Evolutionary conservation across 2,329 filamentous ascomycete genomes (phyloP).

Genomic region (Ambrosiella beaveri): DNA sequence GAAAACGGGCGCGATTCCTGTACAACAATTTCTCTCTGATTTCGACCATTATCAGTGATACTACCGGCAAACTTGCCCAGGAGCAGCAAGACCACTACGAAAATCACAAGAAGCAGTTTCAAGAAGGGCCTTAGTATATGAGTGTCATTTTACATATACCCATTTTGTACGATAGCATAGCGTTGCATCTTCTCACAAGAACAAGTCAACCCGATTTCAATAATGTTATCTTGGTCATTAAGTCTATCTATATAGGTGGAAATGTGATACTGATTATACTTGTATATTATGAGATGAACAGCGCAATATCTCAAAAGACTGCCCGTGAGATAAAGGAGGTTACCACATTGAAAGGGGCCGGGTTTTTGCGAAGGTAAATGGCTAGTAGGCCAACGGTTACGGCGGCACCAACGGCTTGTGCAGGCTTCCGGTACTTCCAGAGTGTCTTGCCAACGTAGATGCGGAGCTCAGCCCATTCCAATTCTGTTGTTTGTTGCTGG

Average conservation of each 20-base stretch:
- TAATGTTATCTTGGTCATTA: too few relatives aligned
- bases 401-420: constrained; percentile 43
- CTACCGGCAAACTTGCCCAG: constrained; percentile 50
- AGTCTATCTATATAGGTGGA: too few relatives aligned
- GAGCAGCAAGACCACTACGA: constrained; percentile 67
- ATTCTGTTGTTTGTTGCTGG: constrained; percentile 50
- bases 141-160: background rate
- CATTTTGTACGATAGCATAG: background rate
- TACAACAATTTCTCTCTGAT: constrained; percentile 94
- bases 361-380: constrained; percentile 43
- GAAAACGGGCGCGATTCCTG: constrained; percentile 73
- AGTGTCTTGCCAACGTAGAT: constrained; percentile 2
- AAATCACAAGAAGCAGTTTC: constrained; percentile 40
- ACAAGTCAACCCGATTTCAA: too few relatives aligned
- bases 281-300: background rate
- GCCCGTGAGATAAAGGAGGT: background rate
- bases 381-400: constrained; percentile 51
- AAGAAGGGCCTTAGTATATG: constrained; percentile 23
- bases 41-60: constrained; percentile 76
- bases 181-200: background rate
- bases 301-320: background rate
- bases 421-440: constrained; percentile 42
- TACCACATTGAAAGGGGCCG: constrained; percentile 14
- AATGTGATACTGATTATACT: background rate
- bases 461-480: constrained; percentile 25